A percentile compares a stretch with the other conserved stretches of the same genome.
Conservation (phyloP, 2,329 filamentous ascomycete genomes). For the Cryoendolithus antarcticus region DNA sequence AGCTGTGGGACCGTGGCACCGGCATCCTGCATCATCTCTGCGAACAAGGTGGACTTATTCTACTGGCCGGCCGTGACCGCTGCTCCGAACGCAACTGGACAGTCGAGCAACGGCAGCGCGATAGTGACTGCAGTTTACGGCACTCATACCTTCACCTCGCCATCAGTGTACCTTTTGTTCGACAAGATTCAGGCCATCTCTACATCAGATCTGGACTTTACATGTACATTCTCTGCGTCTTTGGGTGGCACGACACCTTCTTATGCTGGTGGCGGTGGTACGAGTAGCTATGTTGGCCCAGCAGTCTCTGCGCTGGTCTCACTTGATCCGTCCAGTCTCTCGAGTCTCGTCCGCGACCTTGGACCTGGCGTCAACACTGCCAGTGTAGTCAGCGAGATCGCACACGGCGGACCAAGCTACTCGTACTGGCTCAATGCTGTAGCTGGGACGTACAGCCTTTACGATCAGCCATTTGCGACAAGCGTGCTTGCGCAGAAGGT, state of each 20-base stretch:
- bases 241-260: background rate
- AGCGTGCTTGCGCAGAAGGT: slow-evolving; percentile 1
- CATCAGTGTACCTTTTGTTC: slow-evolving; percentile 3
- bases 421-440: slow-evolving; percentile 1
- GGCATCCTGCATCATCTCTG: background rate
- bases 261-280: background rate
- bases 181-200: slow-evolving; percentile 2
- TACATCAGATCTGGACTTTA: too few relatives aligned
- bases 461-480: background rate
- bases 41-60: slow-evolving; percentile 2
- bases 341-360: slow-evolving; percentile 2
- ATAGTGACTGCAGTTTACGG: background rate
- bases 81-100: background rate
- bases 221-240: background rate
- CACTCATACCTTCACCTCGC: slow-evolving; percentile 3
- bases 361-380: slow-evolving; percentile 3
- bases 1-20: background rate
- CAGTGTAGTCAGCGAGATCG: slow-evolving; percentile 3
- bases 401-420: slow-evolving; percentile 4
- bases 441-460: background rate
- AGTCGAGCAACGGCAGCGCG: background rate
- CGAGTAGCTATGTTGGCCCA: background rate
- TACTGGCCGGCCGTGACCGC: slow-evolving; percentile 3
- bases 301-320: slow-evolving; percentile 2
- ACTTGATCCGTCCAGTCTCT: background rate